Conservation (phyloP, 139 green algal genomes). For the Astrephomene gubernaculifera region DNA sequence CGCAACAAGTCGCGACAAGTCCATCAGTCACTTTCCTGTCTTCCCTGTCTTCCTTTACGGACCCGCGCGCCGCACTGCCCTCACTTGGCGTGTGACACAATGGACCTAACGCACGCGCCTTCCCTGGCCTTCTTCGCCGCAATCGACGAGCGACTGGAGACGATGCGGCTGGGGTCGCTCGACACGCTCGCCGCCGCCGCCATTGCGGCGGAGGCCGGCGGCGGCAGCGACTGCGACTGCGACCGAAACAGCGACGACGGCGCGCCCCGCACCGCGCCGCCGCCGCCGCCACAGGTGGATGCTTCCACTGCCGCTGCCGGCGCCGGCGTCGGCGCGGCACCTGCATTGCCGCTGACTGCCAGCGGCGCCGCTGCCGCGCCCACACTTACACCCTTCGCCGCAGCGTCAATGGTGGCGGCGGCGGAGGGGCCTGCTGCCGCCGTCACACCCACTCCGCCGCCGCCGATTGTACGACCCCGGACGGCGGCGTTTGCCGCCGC, state of each 20-base stretch:
- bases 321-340: not conserved
- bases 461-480: no score
- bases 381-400: slow-evolving; percentile 18
- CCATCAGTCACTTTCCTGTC: no score
- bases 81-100: no score
- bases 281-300: not conserved
- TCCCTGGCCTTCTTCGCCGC: not conserved
- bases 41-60: no score
- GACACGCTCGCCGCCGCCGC: slow-evolving; percentile 32
- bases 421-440: not conserved
- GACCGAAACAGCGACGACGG: not conserved
- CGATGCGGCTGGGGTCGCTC: slow-evolving; percentile 5
- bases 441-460: not conserved
- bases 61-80: no score
- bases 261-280: not conserved
- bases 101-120: not conserved
- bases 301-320: not conserved
- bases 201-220: slow-evolving; percentile 19
- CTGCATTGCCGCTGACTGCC: no score
- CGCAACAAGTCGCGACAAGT: no score
- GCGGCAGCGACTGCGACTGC: not conserved
- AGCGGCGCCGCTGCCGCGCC: not conserved
- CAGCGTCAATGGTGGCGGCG: not conserved
- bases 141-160: slow-evolving; percentile 28
- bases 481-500: no score